Evolutionary conservation across 148 eudicot genomes (phyloP).

Genomic region (Rhododendron ferrugineum): DNA sequence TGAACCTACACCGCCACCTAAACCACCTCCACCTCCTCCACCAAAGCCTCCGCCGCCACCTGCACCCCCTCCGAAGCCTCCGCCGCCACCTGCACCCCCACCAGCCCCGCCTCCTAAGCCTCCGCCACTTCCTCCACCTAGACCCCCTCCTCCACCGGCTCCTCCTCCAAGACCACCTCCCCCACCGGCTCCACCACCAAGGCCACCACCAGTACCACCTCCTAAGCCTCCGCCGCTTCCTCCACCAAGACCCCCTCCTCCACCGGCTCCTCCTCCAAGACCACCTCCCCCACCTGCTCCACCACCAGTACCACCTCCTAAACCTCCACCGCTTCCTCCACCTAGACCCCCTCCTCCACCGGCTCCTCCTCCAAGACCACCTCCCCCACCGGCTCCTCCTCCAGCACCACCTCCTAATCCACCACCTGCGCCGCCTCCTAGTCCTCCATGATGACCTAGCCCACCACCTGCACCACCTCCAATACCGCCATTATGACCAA

Average conservation of each 20-base stretch:
- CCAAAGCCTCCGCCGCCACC: not conserved
- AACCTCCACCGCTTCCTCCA: not conserved
- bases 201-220: not conserved
- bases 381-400: conserved; percentile 15
- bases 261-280: not conserved
- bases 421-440: conserved; percentile 1
- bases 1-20: not conserved
- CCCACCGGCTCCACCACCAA: not conserved
- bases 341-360: conserved; percentile 15
- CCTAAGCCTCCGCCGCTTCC: conserved; percentile 5
- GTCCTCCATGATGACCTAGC: conserved; percentile 3
- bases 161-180: conserved; percentile 7
- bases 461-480: conserved; percentile 6
- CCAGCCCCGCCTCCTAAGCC: conserved; percentile 9
- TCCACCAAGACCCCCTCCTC: not conserved
- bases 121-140: not conserved
- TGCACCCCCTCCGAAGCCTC: not conserved
- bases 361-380: conserved; percentile 5
- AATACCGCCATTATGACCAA: not conserved
- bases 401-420: conserved; percentile 5
- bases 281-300: not conserved
- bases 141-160: conserved; percentile 10
- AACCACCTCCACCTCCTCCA: conserved; percentile 1
- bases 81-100: not conserved
- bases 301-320: not conserved